phyloP scores from a whole-genome alignment of 805 yeast genomes.

The Lipomyces yamadae region DNA sequence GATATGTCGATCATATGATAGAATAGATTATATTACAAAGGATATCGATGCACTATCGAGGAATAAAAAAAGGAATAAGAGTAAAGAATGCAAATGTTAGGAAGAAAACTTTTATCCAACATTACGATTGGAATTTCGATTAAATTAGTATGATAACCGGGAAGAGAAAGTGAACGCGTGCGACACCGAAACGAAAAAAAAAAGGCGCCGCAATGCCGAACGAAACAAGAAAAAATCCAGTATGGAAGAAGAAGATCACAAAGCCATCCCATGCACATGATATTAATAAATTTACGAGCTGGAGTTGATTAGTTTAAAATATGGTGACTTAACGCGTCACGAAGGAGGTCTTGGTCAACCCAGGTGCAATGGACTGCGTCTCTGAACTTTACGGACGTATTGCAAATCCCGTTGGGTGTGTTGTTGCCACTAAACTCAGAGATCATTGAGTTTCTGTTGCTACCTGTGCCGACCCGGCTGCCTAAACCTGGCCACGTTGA shows the following conservation, averaged over 20 bases:
- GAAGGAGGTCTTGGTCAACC: conserved; percentile 14
- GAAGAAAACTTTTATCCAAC: not conserved
- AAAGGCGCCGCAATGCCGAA: not conserved
- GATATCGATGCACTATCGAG: not conserved
- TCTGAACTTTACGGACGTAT: conserved; percentile 6
- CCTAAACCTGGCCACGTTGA: conserved; percentile 16
- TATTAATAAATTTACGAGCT: not conserved
- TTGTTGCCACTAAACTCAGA: conserved; percentile 14
- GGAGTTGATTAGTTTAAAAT: not conserved
- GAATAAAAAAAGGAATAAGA: not conserved
- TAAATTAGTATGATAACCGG: not conserved
- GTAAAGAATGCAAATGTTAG: not conserved
- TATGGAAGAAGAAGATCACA: not conserved
- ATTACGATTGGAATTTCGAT: too few relatives aligned
- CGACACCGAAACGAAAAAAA: conserved; percentile 2
- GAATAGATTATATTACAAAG: not conserved
- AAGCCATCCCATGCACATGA: not conserved
- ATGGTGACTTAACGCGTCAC: conserved; percentile 20
- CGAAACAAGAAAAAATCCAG: not conserved
- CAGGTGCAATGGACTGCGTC: conserved; percentile 7
- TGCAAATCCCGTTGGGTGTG: not conserved
- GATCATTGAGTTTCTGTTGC: conserved; percentile 19
- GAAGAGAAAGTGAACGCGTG: too few relatives aligned
- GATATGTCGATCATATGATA: not conserved
- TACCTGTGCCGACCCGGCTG: conserved; percentile 11